Evolutionary conservation across 2,329 filamentous ascomycete species (phyloP), one percentile per base, ranked within the genome.

Genomic region (Exophiala sp.): DNA sequence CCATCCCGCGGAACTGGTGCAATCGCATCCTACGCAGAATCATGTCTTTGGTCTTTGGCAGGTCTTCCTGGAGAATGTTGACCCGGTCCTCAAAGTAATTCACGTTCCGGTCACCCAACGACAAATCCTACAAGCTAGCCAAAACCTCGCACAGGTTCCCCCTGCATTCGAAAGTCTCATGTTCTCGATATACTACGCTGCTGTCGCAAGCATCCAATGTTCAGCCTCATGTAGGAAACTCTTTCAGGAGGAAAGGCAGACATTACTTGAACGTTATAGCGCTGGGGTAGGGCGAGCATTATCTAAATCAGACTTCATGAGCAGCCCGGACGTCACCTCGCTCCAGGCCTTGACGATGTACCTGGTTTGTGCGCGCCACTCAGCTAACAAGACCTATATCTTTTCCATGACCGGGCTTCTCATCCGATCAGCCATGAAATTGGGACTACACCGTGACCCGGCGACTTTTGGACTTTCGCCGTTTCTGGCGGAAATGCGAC

Each of bases 1-100:
- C 40, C 29, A n/a, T 32, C 14, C 24, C 6, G 10, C 11, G 12
- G 47, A 24, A 18, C 40, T 54, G 36, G 33, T 20, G 9, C 32
- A 53, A 11, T 34, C 59, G 10, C 63, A 67, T 20, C 65, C 65
- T 2, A 45, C 21, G 7, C 24, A 59, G 10, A 43, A 45, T 12
- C 49, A 57, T 33, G 80, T 87, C 20, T 85, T 88, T 64, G 77
- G 78, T 46, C 76, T 91, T 5, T 91, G 88, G 88, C 85, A 89
- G 66, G 74, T 82, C 10, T 90, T 85, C 60, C 72, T 90, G 9
- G 83, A 88, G 44, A 83, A 87, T 54, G 79, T 85, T 9, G 81
- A 84, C 56, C 81, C 81, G 1, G 62, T 85, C n/a, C 70, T 84
- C 59, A 83, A 83, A 46, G 72, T 85, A 5, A 68, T 85, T 9